Percentiles rank a stretch among this genome's conserved stretches.
phyloP scores from a whole-genome alignment of 768 basidiomycete species.

The Leccinum subgranulosum region DNA sequence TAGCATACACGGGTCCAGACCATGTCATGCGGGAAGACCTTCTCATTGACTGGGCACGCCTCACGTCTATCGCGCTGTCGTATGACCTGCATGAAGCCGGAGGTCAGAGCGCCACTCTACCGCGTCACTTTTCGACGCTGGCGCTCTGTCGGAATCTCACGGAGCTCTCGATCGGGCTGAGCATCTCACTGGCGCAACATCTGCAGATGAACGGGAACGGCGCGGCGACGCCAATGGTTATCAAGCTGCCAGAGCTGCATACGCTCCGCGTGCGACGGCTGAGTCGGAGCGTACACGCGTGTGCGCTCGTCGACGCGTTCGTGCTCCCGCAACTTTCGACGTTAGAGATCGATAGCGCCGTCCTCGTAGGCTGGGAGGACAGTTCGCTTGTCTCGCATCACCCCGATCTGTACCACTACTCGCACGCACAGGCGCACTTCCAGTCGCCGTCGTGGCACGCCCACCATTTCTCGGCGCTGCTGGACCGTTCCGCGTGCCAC shows the following conservation, averaged over 20 bases:
- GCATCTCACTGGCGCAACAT: slow-evolving; percentile 9
- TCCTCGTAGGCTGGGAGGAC: slow-evolving; percentile 16
- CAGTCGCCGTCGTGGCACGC: slow-evolving; percentile 21
- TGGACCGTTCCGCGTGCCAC: slow-evolving; percentile 21
- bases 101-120: slow-evolving; percentile 19
- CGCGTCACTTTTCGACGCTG: slow-evolving; percentile 18
- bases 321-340: slow-evolving; percentile 21
- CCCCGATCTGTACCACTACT: slow-evolving; percentile 6
- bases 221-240: not conserved
- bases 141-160: slow-evolving; percentile 17
- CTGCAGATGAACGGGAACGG: slow-evolving; percentile 9
- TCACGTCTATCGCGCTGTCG: slow-evolving; percentile 23
- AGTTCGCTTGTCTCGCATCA: not conserved
- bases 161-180: slow-evolving; percentile 23
- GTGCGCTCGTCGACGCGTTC: slow-evolving; percentile 18
- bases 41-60: slow-evolving; percentile 20
- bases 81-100: slow-evolving; percentile 26
- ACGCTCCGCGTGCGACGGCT: slow-evolving; percentile 25
- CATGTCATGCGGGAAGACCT: slow-evolving; percentile 21
- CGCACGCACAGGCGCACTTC: not conserved
- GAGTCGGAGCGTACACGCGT: slow-evolving; percentile 14
- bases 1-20: slow-evolving; percentile 27
- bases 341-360: slow-evolving; percentile 22
- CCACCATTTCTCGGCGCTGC: slow-evolving; percentile 19
- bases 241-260: slow-evolving; percentile 19